Percentiles rank a stretch among this genome's conserved stretches.
These are phyloP conservation scores for Podospora australis DNA, from an alignment of 495 filamentous ascomycete genomes.

Conservation along the genomic window DNA sequence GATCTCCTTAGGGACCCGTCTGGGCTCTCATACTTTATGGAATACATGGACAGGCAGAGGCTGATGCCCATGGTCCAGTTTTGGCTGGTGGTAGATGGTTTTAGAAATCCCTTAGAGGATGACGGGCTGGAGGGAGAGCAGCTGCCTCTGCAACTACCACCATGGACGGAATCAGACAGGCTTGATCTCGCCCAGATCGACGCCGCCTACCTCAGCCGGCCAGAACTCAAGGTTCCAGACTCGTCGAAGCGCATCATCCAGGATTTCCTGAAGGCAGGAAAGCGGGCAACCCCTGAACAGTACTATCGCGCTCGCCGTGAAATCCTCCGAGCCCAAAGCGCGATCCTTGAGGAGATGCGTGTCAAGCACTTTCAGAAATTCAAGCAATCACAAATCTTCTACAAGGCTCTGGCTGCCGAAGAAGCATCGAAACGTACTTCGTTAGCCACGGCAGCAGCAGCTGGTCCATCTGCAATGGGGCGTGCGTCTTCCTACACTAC, in stretches of 20 bases:
- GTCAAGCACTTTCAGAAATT: conserved; percentile 74
- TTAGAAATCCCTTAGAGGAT: conserved; percentile 92
- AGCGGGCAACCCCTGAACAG: conserved; percentile 65
- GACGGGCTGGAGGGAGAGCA: conserved; percentile 65
- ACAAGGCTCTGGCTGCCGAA: conserved; percentile 88
- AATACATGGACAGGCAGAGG: conserved; percentile 91
- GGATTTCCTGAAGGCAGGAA: conserved; percentile 70
- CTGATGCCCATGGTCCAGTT: conserved; percentile 92
- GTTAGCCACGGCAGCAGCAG: conserved; percentile 22
- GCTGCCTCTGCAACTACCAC: conserved; percentile 50
- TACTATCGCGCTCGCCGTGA: conserved; percentile 79
- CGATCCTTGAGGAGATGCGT: conserved; percentile 76
- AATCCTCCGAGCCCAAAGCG: conserved; percentile 75
- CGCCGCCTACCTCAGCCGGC: conserved; percentile 75
- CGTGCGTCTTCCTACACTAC: conserved; percentile 28
- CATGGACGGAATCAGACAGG: conserved; percentile 81
- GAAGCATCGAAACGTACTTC: conserved; percentile 53
- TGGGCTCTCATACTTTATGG: conserved; percentile 97
- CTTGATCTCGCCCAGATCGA: conserved; percentile 84
- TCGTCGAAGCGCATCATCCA: conserved; percentile 62
- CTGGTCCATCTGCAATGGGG: conserved; percentile 24
- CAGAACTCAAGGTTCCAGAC: conserved; percentile 70
- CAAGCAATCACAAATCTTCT: conserved; percentile 86
- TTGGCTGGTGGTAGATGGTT: conserved; percentile 96
- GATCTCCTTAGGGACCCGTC: conserved; percentile 83